These are phyloP conservation scores for Fusarium sp. DNA, from an alignment of 2,329 filamentous ascomycete species.

Conservation along the genomic window DNA sequence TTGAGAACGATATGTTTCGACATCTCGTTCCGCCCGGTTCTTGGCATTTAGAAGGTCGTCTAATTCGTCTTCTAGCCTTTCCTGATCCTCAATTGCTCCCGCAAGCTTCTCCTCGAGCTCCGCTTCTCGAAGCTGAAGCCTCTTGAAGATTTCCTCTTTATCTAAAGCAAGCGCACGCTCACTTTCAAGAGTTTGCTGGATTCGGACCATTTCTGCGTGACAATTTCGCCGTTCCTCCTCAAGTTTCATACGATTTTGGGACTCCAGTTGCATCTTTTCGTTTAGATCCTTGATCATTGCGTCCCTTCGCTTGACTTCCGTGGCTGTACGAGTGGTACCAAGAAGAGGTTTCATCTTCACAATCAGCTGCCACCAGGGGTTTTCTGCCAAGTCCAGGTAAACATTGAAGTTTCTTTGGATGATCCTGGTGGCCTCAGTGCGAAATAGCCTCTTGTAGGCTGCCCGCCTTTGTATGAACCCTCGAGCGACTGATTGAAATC, in stretches of 20 bases:
- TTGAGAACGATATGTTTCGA: constrained; percentile 81
- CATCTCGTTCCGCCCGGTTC: constrained; percentile 86
- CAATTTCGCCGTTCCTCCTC: constrained; percentile 93
- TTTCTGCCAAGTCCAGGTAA: constrained; percentile 88
- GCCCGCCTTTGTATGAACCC: constrained; percentile 90
- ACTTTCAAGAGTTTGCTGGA: constrained; percentile 94
- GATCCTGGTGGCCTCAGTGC: constrained; percentile 92
- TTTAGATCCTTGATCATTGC: constrained; percentile 92
- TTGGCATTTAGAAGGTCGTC: constrained; percentile 90
- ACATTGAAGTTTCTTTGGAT: constrained; percentile 95
- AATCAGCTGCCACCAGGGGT: constrained; percentile 97
- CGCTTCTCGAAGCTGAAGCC: constrained; percentile 90
- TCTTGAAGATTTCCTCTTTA: constrained; percentile 98
- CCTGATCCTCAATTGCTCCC: constrained; percentile 92
- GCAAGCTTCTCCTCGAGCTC: constrained; percentile 94
- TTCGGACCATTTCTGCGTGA: constrained; percentile 85
- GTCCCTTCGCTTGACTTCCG: constrained; percentile 94
- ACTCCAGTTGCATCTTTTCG: constrained; percentile 82
- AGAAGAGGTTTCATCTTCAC: constrained; percentile 95
- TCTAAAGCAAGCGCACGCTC: constrained; percentile 95
- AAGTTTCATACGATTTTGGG: constrained; percentile 78
- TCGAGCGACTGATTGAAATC: constrained; percentile 91
- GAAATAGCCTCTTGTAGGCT: constrained; percentile 92
- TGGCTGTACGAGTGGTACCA: constrained; percentile 89
- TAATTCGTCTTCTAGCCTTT: constrained; percentile 91